phyloP scores from a whole-genome alignment of 83 land plant genomes.

The Picea mariana region DNA sequence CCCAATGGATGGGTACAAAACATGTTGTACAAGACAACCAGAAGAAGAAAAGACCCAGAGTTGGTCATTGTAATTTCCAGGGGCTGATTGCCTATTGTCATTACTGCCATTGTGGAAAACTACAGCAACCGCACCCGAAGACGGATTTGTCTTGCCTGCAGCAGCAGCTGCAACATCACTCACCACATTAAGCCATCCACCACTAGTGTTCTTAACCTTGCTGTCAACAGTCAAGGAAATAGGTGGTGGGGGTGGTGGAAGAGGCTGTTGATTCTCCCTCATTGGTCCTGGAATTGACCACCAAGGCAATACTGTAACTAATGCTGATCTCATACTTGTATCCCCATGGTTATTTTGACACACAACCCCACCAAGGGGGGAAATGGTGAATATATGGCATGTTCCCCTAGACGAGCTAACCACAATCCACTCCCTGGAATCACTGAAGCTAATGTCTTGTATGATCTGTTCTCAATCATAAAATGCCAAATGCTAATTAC shows the following conservation, averaged over 20 bases:
- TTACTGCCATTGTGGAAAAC: conserved; percentile 78
- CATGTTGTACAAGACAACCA: conserved; percentile 78
- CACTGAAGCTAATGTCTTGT: conserved; percentile 90
- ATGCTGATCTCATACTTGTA: conserved; percentile 7
- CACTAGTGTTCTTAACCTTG: conserved; percentile 77
- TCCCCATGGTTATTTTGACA: conserved; percentile 21
- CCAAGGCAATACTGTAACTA: conserved; percentile 39
- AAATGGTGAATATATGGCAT: conserved; percentile 82
- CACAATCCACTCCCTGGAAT: conserved; percentile 84
- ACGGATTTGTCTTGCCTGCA: conserved; percentile 46
- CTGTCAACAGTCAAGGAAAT: conserved; percentile 75
- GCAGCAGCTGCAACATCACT: conserved; percentile 77
- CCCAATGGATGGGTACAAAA: conserved; percentile 36
- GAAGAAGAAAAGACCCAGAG: conserved; percentile 85
- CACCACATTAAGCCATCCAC: conserved; percentile 81
- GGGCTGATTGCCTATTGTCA: conserved; percentile 18
- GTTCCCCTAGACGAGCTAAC: conserved; percentile 94
- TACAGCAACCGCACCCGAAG: conserved; percentile 84
- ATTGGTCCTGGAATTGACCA: conserved; percentile 39
- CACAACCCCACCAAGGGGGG: conserved; percentile 62
- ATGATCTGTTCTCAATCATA: too few species aligned
- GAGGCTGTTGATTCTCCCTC: conserved; percentile 19
- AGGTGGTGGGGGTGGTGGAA: conserved; percentile 9
- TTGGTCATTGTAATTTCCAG: conserved; percentile 39
- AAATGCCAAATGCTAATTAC: too few species aligned